Base-by-base conservation (phyloP, 768 basidiomycete species). In the Trametes elegans region DNA sequence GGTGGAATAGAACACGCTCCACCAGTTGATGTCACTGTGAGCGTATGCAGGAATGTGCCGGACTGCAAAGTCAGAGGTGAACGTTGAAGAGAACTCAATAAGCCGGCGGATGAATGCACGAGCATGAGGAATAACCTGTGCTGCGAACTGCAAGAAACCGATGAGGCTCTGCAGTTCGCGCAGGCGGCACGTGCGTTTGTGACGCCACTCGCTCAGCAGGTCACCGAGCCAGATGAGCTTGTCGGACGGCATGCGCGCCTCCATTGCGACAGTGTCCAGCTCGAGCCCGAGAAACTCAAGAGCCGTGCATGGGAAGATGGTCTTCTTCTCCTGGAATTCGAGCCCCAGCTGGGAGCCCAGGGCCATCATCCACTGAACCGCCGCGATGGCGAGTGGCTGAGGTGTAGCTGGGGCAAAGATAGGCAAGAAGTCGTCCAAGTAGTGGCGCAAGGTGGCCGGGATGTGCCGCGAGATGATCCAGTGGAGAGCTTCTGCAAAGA, bases 401-500 rank as follows among this genome's bases (percentile, higher is more conserved):
- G 35, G 35, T 36, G 35, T 36, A n/a, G 35, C 8, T 7, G 35
- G 35, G 8, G 35, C 35, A n/a, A 36, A 36, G 35, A 36, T 7
- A 7, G 35, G 35, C 19, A 74, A 65, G 49, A 74, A 75, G 38
- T 74, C 68, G 38, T 76, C 68, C 1, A 75, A 63, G 44, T 72
- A 74, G 38, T 74, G 73, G 7, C 62, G 62, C 1, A 74, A 49
- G 7, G 7, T 8, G 0, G 68, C 64, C 0, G 69, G 72, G 41
- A 74, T 66, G 49, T 75, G 68, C 9, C 65, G 62, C 14, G 64
- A 54, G 16, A 74, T 68, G 47, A 75, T 74, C 73, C 73, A 76
- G 51, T 75, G 74, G 10, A 74, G 64, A 9, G 66, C 74, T 52
- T 76, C 70, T 0, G 73, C 65, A 49, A 74, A 74, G 1, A 74